Conservation (phyloP, 495 filamentous ascomycete species). For the Geoglossum glabrum region DNA sequence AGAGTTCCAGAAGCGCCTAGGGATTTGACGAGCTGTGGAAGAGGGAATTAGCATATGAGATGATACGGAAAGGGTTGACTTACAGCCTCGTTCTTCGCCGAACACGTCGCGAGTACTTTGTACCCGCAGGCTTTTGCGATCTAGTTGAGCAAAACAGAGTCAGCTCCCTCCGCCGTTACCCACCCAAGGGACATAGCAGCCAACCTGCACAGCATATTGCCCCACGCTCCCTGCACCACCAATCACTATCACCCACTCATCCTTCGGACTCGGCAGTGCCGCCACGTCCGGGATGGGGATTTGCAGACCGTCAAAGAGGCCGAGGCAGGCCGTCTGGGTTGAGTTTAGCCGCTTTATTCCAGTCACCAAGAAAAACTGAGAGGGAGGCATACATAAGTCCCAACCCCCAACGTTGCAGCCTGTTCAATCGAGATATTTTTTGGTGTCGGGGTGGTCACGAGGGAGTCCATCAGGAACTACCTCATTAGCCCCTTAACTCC, state of each 20-base stretch:
- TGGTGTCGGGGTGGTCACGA: constrained; percentile 17
- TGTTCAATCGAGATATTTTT: constrained; percentile 16
- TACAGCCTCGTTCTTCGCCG: constrained; percentile 17
- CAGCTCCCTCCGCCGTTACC: background rate
- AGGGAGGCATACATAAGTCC: constrained; percentile 15
- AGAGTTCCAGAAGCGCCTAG: constrained; percentile 22
- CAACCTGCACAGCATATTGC: constrained; percentile 20
- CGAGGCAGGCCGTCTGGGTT: constrained; percentile 13
- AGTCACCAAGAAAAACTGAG: background rate
- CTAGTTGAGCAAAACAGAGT: background rate
- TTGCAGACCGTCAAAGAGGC: constrained; percentile 13
- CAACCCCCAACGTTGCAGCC: constrained; percentile 22
- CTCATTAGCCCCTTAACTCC: background rate
- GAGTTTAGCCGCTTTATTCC: background rate
- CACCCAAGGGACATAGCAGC: background rate
- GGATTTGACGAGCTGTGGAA: constrained; percentile 13
- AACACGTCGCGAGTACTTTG: constrained; percentile 24
- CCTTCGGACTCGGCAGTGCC: constrained; percentile 9
- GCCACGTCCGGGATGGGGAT: constrained; percentile 11
- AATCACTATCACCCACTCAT: constrained; percentile 25
- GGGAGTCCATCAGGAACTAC: constrained; percentile 24
- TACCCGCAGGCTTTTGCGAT: constrained; percentile 20
- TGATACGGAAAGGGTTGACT: background rate
- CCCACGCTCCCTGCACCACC: constrained; percentile 25
- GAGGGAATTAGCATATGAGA: background rate